These are phyloP conservation scores for Ustilago crameri DNA, from an alignment of 1,284 basidiomycete genomes.

Conservation along the genomic window DNA sequence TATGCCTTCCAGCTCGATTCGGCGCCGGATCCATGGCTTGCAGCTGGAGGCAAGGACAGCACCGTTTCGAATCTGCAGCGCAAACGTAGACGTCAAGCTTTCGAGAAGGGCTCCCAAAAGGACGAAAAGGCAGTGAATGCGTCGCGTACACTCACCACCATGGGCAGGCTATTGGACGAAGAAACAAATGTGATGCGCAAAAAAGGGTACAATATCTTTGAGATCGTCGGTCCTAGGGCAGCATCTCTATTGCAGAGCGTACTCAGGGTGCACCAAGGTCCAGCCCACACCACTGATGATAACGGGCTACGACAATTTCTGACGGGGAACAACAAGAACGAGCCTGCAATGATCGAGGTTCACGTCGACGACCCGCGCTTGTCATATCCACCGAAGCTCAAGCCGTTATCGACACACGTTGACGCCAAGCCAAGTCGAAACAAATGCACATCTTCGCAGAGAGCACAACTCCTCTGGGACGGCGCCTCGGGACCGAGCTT, in stretches of 20 bases:
- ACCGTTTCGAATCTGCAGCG: slow-evolving; percentile 35
- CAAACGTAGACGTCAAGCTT: slow-evolving; percentile 19
- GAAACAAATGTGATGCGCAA: slow-evolving; percentile 10
- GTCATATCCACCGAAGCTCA: slow-evolving; percentile 52
- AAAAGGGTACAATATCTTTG: slow-evolving; percentile 63
- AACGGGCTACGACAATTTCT: slow-evolving; percentile 8
- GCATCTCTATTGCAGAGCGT: slow-evolving; percentile 50
- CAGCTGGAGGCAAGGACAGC: slow-evolving; percentile 48
- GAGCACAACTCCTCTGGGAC: slow-evolving; percentile 21
- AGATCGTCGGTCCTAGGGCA: slow-evolving; percentile 54
- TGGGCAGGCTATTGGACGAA: slow-evolving; percentile 11
- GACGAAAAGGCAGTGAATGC: background rate
- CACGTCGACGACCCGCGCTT: slow-evolving; percentile 62
- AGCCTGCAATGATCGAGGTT: slow-evolving; percentile 16
- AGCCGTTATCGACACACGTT: background rate
- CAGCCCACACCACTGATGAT: background rate
- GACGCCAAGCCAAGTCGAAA: background rate
- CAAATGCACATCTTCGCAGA: background rate
- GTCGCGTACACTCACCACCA: background rate
- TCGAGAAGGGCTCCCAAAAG: slow-evolving; percentile 4
- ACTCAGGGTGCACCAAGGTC: slow-evolving; percentile 23
- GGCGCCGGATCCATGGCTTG: slow-evolving; percentile 48
- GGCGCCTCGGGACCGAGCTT: slow-evolving; percentile 42
- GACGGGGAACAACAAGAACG: background rate
- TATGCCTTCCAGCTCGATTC: slow-evolving; percentile 37